These are phyloP conservation scores for Saprolegnia parasitica DNA, from an alignment of 352 stramenopile species.

Conservation along the genomic window DNA sequence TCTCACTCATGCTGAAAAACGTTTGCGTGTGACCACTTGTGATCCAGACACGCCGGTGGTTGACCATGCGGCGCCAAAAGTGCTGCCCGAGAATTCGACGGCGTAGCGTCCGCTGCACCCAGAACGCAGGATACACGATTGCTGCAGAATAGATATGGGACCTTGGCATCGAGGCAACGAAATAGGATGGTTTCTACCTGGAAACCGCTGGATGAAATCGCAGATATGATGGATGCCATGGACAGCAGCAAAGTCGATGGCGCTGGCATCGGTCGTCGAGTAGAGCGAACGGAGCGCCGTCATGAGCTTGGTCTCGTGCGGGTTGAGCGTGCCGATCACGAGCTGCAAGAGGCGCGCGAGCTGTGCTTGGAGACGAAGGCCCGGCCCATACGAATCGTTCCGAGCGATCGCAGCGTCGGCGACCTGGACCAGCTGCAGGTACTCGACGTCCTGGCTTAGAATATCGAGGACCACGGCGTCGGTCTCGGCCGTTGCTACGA, in stretches of 20 bases:
- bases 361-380: constrained; percentile 6
- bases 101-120: constrained; percentile 23
- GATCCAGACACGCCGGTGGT: background rate
- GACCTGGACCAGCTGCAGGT: background rate
- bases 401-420: background rate
- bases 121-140: constrained; percentile 24
- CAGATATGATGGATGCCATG: constrained; percentile 9
- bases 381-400: background rate
- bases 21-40: background rate
- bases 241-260: constrained; percentile 3
- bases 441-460: background rate
- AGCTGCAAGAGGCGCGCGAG: constrained; percentile 15
- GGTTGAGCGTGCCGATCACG: constrained; percentile 17
- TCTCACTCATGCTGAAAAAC: constrained; percentile 9
- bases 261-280: background rate
- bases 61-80: constrained; percentile 10
- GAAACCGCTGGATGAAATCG: constrained; percentile 15
- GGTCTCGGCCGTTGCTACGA: background rate
- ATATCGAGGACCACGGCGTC: constrained; percentile 12
- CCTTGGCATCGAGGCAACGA: background rate
- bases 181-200: background rate
- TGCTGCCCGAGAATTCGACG: constrained; percentile 15
- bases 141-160: constrained; percentile 1
- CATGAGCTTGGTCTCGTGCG: constrained; percentile 17
- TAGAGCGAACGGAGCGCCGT: constrained; percentile 10